Base-by-base conservation (phyloP, 345 rosid species). In the Mercurialis annua region DNA sequence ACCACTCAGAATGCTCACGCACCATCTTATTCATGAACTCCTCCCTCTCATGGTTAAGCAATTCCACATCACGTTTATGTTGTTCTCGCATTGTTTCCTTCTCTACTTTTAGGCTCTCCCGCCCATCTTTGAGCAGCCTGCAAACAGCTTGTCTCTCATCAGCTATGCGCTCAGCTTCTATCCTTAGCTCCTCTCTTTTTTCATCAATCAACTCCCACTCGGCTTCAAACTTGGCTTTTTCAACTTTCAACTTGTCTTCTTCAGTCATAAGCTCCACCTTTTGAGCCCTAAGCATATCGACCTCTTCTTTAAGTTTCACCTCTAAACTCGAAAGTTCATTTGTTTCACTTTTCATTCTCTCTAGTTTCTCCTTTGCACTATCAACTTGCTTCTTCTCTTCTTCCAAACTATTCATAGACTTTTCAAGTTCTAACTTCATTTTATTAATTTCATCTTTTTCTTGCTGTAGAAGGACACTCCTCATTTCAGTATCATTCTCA, bases 141-240 rank as follows among this genome's bases (percentile, higher is more conserved):
- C 74, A 77, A 76, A 88, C 78, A 62, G 85, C 83, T 36, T 76
- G 84, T 76, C 88, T 88, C 81, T 92, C 90, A 50, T 80, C 74
- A 74, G 79, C 76, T 53, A 90, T 67, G 53, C 71, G 72, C 40
- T 85, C 87, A 0, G 83, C 86, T 77, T 89, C 89, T 68, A 77
- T 84, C 64, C 57, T 68, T 30, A 95, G 78, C 71, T 92, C 90
- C 74, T 83, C 97, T 75, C 93, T 84, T 73, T 85, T 92, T 72
- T 89, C 98, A 76, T 95, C 97, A 75, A 95, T 92, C 67, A 83
- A 78, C 74, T 95, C 99, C 98, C 98, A 95, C 76, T 92, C 96
- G 43, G 84, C 62, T 81, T 95, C 96, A 76, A 92, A 92, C 76
- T 89, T 84, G 29, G 83, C 90, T 72, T 90, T 95, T 81, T 92